Conservation (phyloP, 169 alveolate genomes). For the Eimeria zaria region DNA sequence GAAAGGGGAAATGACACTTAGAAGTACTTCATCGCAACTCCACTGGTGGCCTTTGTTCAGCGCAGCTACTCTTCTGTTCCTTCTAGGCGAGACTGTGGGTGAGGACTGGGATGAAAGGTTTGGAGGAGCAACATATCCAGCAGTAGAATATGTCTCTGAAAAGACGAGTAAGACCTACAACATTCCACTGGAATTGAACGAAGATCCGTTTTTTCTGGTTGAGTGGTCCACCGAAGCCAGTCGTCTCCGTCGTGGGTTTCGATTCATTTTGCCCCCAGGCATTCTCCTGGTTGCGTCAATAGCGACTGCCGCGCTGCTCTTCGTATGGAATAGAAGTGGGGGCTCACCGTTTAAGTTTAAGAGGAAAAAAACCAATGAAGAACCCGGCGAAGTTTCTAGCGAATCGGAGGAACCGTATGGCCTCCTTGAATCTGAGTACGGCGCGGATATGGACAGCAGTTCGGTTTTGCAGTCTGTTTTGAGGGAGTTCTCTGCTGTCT, state of each 20-base stretch:
- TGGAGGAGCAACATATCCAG: slow-evolving; percentile 13
- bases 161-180: slow-evolving; percentile 1
- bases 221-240: slow-evolving; percentile 27
- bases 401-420: neutral
- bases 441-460: neutral
- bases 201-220: slow-evolving; percentile 20
- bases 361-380: neutral
- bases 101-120: neutral
- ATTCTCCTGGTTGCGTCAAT: neutral
- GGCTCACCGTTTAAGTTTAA: neutral
- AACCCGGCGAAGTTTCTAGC: neutral
- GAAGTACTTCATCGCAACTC: neutral
- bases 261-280: slow-evolving; percentile 4
- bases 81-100: neutral
- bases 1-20: slow-evolving; percentile 7
- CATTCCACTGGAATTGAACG: slow-evolving; percentile 40
- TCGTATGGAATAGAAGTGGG: neutral
- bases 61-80: neutral
- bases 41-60: neutral
- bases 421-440: neutral
- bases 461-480: slow-evolving; percentile 21
- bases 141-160: slow-evolving; percentile 22
- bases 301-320: neutral
- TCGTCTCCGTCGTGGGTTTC: slow-evolving; percentile 5
- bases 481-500: neutral